phyloP scores from a whole-genome alignment of 768 basidiomycete species.

The Termitomyces heimii region DNA sequence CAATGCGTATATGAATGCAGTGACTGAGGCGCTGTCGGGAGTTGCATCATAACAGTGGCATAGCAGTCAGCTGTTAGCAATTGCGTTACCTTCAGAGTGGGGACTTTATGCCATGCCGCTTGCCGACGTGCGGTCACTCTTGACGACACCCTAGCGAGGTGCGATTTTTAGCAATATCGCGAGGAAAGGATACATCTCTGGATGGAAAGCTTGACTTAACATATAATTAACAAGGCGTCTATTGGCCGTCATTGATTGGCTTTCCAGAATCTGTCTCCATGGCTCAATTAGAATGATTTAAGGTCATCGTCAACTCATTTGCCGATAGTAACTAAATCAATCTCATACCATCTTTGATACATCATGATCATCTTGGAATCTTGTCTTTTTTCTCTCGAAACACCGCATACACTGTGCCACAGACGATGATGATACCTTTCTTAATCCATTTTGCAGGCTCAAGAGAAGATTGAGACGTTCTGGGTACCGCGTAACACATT shows the following conservation, averaged over 20 bases:
- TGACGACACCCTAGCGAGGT: not conserved
- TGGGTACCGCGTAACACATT: not conserved
- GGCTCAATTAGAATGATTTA: too few relatives aligned
- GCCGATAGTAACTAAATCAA: not conserved
- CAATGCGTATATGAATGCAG: not conserved
- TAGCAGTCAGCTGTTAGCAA: not conserved
- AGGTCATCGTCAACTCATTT: not conserved
- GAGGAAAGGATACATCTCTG: not conserved
- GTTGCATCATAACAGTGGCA: not conserved
- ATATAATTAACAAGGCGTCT: not conserved
- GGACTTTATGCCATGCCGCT: not conserved
- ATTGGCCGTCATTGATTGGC: not conserved
- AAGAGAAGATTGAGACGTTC: not conserved
- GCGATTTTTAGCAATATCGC: not conserved
- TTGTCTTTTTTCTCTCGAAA: too few relatives aligned
- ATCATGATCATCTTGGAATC: too few relatives aligned
- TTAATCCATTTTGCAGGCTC: too few relatives aligned
- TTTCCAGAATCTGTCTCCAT: too few relatives aligned
- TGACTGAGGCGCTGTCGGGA: not conserved
- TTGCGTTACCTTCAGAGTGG: not conserved
- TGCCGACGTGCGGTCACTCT: too few relatives aligned
- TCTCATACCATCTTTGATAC: too few relatives aligned
- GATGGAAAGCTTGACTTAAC: not conserved
- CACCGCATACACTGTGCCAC: too few relatives aligned
- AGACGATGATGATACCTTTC: too few relatives aligned